Evolutionary conservation across 106 monocot genomes (phyloP).

Genomic region (Cymbidium sinense): DNA sequence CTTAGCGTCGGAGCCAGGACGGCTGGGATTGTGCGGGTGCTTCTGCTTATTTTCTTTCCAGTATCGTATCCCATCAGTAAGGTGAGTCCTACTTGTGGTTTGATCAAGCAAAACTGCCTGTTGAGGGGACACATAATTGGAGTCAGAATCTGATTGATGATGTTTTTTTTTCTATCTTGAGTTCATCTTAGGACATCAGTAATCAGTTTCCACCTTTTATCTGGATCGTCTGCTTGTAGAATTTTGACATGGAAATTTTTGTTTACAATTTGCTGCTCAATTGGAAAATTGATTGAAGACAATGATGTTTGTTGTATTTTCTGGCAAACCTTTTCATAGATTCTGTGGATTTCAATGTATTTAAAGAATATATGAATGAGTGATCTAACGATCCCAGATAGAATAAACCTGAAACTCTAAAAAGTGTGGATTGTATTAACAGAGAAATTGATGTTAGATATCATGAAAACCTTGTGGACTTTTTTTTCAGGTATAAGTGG

Average conservation of each 20-base stretch:
- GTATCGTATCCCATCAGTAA: constrained; percentile 95
- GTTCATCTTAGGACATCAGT: background rate
- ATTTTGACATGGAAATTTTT: too few species aligned
- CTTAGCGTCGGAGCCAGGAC: constrained; percentile 79
- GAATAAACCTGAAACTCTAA: too few species aligned
- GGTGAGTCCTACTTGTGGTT: constrained; percentile 26
- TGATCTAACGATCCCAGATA: too few species aligned
- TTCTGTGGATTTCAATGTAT: background rate
- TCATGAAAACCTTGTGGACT: too few species aligned
- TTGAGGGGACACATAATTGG: background rate
- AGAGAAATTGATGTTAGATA: background rate
- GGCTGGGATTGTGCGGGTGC: constrained; percentile 70
- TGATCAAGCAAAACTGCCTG: background rate
- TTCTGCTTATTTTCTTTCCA: constrained; percentile 76
- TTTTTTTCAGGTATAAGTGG: too few species aligned
- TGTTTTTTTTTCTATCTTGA: background rate
- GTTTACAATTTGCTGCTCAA: too few species aligned
- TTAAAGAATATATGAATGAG: background rate
- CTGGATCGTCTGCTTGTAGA: too few species aligned
- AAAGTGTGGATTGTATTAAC: background rate
- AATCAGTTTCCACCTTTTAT: background rate
- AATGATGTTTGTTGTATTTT: too few species aligned
- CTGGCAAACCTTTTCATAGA: too few species aligned
- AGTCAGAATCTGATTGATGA: background rate
- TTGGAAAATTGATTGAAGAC: too few species aligned